Conservation (phyloP, 306 rosid species). For the Gastrolobium bilobum region DNA sequence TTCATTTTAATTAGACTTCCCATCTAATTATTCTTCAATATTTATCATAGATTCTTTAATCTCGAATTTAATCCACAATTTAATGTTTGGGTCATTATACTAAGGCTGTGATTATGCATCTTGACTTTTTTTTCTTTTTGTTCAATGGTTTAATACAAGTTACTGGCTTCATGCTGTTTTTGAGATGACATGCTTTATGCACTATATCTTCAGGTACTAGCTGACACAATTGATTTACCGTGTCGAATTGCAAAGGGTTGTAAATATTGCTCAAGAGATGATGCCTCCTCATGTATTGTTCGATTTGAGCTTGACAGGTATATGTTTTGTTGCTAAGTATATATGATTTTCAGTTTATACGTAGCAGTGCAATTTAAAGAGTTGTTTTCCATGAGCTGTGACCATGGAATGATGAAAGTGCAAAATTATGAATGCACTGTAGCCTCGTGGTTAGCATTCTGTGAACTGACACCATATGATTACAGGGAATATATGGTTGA, state of each 20-base stretch:
- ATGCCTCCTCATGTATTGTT: conserved; percentile 89
- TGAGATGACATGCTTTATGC: conserved; percentile 31
- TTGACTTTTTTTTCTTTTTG: not conserved
- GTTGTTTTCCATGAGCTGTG: conserved; percentile 12
- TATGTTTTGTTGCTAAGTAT: conserved; percentile 34
- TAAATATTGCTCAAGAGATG: conserved; percentile 75
- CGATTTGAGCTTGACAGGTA: conserved; percentile 74
- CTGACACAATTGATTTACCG: conserved; percentile 77
- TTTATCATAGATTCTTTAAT: no score
- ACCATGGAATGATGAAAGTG: conserved; percentile 26
- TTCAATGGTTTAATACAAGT: conserved; percentile 3
- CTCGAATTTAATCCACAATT: no score
- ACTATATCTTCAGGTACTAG: conserved; percentile 69
- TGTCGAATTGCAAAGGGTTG: conserved; percentile 94
- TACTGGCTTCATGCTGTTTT: conserved; percentile 10
- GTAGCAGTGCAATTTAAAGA: conserved; percentile 31
- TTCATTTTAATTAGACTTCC: no score
- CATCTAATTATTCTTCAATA: no score
- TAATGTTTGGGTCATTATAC: no score
- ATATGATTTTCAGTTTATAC: conserved; percentile 16
- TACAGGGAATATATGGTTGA: conserved; percentile 84
- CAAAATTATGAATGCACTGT: conserved; percentile 27
- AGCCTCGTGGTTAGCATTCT: conserved; percentile 15
- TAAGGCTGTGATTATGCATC: not conserved
- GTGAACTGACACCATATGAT: conserved; percentile 30